Evolutionary conservation across 306 rosid species (phyloP), one percentile per base, ranked within the genome.

Genomic region (Clitoria ternatea): DNA sequence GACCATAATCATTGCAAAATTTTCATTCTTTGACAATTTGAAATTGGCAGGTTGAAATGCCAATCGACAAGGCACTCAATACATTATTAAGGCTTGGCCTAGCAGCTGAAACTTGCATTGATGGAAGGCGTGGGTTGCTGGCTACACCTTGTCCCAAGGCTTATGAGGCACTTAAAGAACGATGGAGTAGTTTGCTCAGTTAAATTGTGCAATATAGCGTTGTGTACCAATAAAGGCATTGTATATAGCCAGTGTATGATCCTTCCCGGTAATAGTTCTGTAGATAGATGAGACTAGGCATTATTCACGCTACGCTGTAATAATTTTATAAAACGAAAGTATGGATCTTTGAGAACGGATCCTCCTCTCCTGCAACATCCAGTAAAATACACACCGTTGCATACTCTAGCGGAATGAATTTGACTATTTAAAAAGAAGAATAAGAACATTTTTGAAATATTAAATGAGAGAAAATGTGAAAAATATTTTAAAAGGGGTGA

Each of bases 11-110:
- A 52, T 77, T 43, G 24, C 48, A 63, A 48, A 35, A 12, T 42
- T 43, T 72, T 35, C 24, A 56, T 54, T 44, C 7, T 37, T 50
- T 73, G 64, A 78, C 42, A n/a, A 53, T 40, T 61, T 60, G 72
- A 64, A 66, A 53, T 57, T 80, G 20, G 79, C 92, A 93, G 98
- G 96, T 93, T 54, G 90, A 93, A 83, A 88, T 93, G 98, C 88
- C 92, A 44, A 64, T 87, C 50, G 96, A 93, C 73, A 83, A 90
- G 74, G 98, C 97, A 66, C 64, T 88, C 26, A 59, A 78, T 57
- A 88, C 94, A 6, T 71, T 90, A 56, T 62, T 85, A 69, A 87
- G 98, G 83, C 75, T 93, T 49, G 87, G 84, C 75, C 82, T 93
- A 8, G 96, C 85, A 30, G 81, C 86, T 56, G 89, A 88, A 83